phyloP scores from a whole-genome alignment of 177 flowering plant genomes.

The Vitis hybrid region DNA sequence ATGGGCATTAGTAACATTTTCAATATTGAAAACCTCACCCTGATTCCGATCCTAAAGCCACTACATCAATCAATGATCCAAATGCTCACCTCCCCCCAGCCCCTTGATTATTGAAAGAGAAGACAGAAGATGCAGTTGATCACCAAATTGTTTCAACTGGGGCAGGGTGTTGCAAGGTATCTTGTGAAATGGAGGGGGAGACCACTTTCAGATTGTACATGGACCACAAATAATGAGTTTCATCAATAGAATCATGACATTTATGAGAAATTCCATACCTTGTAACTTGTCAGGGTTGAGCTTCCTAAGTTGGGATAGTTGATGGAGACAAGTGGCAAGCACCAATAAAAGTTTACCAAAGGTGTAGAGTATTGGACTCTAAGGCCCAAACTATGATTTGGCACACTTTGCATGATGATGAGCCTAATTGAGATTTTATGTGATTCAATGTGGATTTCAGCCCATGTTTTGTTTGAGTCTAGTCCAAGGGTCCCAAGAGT shows the following conservation, averaged over 20 bases:
- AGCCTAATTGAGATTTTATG: too few relatives aligned
- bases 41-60: neutral
- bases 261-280: neutral
- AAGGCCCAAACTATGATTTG: too few relatives aligned
- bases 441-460: too few relatives aligned
- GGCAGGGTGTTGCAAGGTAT: neutral
- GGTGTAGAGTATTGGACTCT: too few relatives aligned
- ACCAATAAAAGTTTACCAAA: too few relatives aligned
- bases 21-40: neutral
- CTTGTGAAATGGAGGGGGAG: neutral
- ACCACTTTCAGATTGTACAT: neutral
- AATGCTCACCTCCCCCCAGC: neutral
- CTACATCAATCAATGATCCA: too few relatives aligned
- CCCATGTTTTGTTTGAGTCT: too few relatives aligned
- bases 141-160: neutral
- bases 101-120: neutral
- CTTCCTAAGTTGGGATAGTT: conserved; percentile 3
- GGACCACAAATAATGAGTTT: neutral
- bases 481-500: too few relatives aligned
- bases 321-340: neutral
- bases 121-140: conserved; percentile 3
- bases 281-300: neutral
- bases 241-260: neutral
- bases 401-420: too few relatives aligned
- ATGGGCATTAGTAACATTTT: neutral